These are phyloP conservation scores for Leccinum olivaceopallidum DNA, from an alignment of 768 basidiomycete species.

Conservation along the genomic window DNA sequence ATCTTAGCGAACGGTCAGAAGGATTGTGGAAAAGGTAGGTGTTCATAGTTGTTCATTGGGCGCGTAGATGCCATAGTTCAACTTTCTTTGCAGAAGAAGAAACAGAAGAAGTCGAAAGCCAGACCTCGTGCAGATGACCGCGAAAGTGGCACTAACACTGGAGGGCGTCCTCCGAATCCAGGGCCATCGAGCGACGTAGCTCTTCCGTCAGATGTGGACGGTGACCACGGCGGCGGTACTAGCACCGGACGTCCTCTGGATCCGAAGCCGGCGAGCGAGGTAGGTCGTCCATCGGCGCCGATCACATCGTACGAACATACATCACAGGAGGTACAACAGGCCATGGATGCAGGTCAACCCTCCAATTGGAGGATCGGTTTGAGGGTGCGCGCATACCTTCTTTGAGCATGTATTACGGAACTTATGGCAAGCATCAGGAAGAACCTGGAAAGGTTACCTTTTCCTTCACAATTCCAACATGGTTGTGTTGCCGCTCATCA, in stretches of 20 bases:
- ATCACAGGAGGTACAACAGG: too few species aligned
- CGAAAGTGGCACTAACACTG: too few species aligned
- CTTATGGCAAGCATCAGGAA: background rate
- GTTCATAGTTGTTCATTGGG: too few species aligned
- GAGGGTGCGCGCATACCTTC: background rate
- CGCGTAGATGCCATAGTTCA: rapidly evolving
- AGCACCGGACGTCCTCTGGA: background rate
- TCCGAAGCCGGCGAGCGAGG: background rate
- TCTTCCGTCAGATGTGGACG: background rate
- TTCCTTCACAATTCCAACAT: background rate
- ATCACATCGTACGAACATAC: too few species aligned
- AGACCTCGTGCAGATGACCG: too few species aligned
- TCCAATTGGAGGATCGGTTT: background rate
- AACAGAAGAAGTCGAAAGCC: too few species aligned
- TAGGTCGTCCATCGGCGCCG: too few species aligned
- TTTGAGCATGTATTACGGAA: background rate
- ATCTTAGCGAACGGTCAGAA: too few species aligned
- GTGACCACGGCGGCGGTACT: background rate
- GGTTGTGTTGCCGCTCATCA: background rate
- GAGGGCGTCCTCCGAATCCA: too few species aligned
- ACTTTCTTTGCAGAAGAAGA: too few species aligned
- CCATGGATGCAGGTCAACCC: background rate
- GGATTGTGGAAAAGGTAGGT: too few species aligned
- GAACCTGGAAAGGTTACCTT: background rate
- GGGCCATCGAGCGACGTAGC: background rate